phyloP scores from a whole-genome alignment of 2,329 filamentous ascomycete species.

The Diaporthe caulivora region DNA sequence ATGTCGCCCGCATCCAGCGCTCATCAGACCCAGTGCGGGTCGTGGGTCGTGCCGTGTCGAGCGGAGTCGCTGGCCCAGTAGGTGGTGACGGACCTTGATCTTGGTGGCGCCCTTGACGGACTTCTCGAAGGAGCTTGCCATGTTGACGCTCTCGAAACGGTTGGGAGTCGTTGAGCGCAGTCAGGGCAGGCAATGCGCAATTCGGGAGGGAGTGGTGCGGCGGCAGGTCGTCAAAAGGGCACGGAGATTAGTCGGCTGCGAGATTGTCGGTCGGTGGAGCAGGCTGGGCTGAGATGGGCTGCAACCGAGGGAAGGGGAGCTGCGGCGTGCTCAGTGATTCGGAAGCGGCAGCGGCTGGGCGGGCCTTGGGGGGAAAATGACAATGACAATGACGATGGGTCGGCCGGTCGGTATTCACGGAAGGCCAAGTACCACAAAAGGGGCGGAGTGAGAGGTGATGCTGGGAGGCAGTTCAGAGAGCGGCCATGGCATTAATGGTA shows the following conservation, averaged over 20 bases:
- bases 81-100: conserved; percentile 78
- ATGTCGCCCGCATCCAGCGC: conserved; percentile 35
- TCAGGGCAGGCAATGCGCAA: conserved; percentile 3
- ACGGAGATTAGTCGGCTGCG: conserved; percentile 32
- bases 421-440: conserved; percentile 33
- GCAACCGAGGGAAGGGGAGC: conserved; percentile 14
- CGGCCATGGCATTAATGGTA: conserved; percentile 34
- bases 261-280: conserved; percentile 29
- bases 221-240: conserved; percentile 20
- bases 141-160: conserved; percentile 50
- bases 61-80: neutral
- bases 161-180: neutral
- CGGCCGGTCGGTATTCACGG: conserved; percentile 25
- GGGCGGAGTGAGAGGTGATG: conserved; percentile 23
- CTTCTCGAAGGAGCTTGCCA: conserved; percentile 96
- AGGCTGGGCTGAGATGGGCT: conserved; percentile 28
- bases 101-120: conserved; percentile 99
- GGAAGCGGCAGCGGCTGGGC: conserved; percentile 24
- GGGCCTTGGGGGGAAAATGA: conserved; percentile 15
- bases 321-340: conserved; percentile 17
- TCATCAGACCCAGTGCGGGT: neutral
- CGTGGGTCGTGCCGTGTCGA: conserved; percentile 5
- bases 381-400: conserved; percentile 27
- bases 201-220: conserved; percentile 8
- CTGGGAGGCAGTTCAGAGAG: conserved; percentile 33